Evolutionary conservation across 345 rosid genomes (phyloP).

Genomic region (Sapria himalayana): DNA sequence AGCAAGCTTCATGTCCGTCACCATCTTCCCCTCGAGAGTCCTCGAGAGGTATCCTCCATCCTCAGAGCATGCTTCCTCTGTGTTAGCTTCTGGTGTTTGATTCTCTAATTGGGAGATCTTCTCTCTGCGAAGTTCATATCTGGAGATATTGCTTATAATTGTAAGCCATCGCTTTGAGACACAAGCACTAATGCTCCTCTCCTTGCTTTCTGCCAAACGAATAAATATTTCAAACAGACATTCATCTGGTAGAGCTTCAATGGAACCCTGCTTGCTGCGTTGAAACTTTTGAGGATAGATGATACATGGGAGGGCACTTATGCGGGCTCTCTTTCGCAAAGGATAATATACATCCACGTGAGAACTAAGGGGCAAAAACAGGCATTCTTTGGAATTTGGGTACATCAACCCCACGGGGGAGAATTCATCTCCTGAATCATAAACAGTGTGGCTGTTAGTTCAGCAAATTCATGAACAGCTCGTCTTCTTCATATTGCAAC

Average conservation of each 20-base stretch:
- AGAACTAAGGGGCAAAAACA: conserved; percentile 40
- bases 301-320: conserved; percentile 49
- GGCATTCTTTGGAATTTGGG: conserved; percentile 62
- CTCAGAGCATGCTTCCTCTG: conserved; percentile 20
- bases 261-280: conserved; percentile 30
- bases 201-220: conserved; percentile 45
- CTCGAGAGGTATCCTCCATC: conserved; percentile 53
- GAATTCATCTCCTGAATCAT: conserved; percentile 61
- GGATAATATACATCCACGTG: conserved; percentile 52
- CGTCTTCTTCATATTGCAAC: too few species aligned
- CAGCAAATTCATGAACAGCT: too few species aligned
- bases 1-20: conserved; percentile 71
- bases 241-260: conserved; percentile 77
- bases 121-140: conserved; percentile 27
- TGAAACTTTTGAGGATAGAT: conserved; percentile 31
- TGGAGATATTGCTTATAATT: conserved; percentile 42
- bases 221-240: conserved; percentile 82
- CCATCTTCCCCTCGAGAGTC: conserved; percentile 74
- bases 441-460: too few species aligned
- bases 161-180: conserved; percentile 86
- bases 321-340: conserved; percentile 54
- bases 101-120: conserved; percentile 7
- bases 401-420: conserved; percentile 41
- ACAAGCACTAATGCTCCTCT: conserved; percentile 58
- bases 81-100: conserved; percentile 6